A percentile compares a stretch with the other conserved stretches of the same genome.
Evolutionary conservation across 169 alveolate species (phyloP).

Genomic region (Perkinsus marinus): DNA sequence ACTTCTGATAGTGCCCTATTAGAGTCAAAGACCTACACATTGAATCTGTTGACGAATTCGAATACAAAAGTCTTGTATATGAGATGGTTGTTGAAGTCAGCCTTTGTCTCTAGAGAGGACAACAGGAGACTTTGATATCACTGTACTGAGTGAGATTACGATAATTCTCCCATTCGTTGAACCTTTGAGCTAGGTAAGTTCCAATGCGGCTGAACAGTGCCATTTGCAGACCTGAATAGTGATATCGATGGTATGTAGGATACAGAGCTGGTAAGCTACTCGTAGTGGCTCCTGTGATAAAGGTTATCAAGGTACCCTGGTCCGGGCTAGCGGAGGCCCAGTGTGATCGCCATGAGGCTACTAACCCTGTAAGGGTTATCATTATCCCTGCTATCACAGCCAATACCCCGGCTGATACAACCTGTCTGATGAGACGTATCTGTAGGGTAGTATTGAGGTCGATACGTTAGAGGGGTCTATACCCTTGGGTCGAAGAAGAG

Average conservation of each 20-base stretch:
- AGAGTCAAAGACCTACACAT: too few species aligned
- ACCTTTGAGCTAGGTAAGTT: background rate
- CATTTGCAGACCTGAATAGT: background rate
- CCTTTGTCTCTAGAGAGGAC: background rate
- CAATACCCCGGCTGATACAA: background rate
- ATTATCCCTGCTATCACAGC: background rate
- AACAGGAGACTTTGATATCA: background rate
- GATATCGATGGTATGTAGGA: background rate
- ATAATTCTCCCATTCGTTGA: background rate
- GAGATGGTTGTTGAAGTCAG: background rate
- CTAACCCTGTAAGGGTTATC: background rate
- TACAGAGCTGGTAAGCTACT: background rate
- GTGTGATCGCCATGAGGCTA: background rate
- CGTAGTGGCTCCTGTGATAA: background rate
- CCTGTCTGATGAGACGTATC: background rate
- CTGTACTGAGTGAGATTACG: background rate
- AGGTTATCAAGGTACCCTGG: background rate
- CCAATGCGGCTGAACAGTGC: background rate
- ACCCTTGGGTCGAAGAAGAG: background rate
- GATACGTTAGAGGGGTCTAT: background rate
- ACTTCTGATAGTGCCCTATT: too few species aligned
- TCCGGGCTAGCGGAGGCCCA: background rate
- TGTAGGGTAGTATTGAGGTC: background rate
- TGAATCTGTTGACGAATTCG: background rate
- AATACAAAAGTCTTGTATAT: background rate